These are phyloP conservation scores for Candida methanosorbosa DNA, from an alignment of 805 yeast species.

Conservation along the genomic window DNA sequence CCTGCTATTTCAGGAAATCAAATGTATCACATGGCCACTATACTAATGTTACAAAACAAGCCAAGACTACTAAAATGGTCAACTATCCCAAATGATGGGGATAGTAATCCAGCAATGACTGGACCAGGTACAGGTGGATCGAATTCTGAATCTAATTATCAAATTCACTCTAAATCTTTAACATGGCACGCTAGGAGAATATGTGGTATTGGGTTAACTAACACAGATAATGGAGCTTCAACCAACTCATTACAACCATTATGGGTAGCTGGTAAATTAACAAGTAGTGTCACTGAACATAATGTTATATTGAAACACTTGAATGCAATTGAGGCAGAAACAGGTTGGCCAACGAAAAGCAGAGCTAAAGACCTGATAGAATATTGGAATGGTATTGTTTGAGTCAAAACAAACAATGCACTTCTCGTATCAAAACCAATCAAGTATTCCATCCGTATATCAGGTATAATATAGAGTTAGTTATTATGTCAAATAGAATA, in stretches of 20 bases:
- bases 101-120: no score
- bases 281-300: constrained; percentile 18
- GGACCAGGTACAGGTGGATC: constrained; percentile 27
- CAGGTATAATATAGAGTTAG: no score
- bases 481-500: no score
- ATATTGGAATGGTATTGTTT: constrained; percentile 12
- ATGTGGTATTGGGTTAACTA: constrained; percentile 25
- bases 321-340: constrained; percentile 12
- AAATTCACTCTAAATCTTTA: constrained; percentile 7
- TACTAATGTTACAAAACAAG: constrained; percentile 30
- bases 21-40: constrained; percentile 29
- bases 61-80: no score
- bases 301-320: constrained; percentile 12
- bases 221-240: constrained; percentile 17
- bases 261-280: constrained; percentile 18
- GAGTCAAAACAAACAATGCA: no score
- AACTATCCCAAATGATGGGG: no score
- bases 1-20: constrained; percentile 30
- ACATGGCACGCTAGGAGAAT: constrained; percentile 31
- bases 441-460: no score
- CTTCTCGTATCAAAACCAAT: no score
- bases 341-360: constrained; percentile 16
- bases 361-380: constrained; percentile 13
- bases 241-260: constrained; percentile 19
- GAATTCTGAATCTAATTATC: constrained; percentile 21